These are phyloP conservation scores for Termitomyces sp. DNA, from an alignment of 768 basidiomycete genomes.

Conservation along the genomic window DNA sequence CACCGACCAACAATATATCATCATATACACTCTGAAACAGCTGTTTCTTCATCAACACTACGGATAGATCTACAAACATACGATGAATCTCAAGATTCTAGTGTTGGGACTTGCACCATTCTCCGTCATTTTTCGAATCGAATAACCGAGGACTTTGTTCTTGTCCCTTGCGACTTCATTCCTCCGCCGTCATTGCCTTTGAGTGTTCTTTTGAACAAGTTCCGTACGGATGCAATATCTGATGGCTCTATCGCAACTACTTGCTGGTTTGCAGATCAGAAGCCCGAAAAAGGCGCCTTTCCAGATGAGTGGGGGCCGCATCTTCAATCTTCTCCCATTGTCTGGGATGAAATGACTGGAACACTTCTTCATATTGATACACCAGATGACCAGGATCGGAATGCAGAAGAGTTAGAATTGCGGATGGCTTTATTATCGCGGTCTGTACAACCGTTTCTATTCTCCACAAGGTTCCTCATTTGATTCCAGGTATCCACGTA, in stretches of 20 bases:
- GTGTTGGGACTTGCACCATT: slow-evolving; percentile 67
- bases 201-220: slow-evolving; percentile 68
- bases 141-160: slow-evolving; percentile 80
- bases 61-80: slow-evolving; percentile 76
- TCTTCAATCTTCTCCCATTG: slow-evolving; percentile 42
- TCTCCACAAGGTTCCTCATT: slow-evolving; percentile 1
- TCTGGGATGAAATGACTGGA: slow-evolving; percentile 61
- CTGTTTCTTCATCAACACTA: slow-evolving; percentile 55
- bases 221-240: slow-evolving; percentile 64
- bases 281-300: slow-evolving; percentile 45
- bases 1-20: slow-evolving; percentile 77
- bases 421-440: slow-evolving; percentile 68
- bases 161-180: slow-evolving; percentile 89
- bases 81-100: slow-evolving; percentile 63
- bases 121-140: slow-evolving; percentile 71
- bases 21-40: slow-evolving; percentile 69
- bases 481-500: slow-evolving; percentile 57
- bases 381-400: slow-evolving; percentile 58
- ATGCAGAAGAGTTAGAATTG: slow-evolving; percentile 66
- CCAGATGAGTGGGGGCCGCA: slow-evolving; percentile 65
- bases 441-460: slow-evolving; percentile 28
- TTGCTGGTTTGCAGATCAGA: slow-evolving; percentile 54
- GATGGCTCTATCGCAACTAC: slow-evolving; percentile 59
- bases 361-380: slow-evolving; percentile 73
- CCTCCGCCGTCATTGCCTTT: slow-evolving; percentile 73